Conservation (phyloP, 116 monocot species). For the Zostera marina region DNA sequence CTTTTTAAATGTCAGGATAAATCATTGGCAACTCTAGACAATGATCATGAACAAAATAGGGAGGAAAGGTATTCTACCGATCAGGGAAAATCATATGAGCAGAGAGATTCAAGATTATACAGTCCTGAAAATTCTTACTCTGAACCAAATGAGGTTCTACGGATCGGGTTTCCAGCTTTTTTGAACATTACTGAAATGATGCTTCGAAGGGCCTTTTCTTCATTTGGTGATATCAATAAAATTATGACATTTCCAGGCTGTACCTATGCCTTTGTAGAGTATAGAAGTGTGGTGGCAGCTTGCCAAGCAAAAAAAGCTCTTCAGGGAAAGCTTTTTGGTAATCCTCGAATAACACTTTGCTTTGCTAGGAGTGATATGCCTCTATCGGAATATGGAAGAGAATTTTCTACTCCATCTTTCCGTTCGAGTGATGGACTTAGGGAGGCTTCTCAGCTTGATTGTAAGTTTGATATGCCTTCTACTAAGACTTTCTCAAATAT, state of each 20-base stretch:
- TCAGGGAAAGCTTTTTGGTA: conserved; percentile 76
- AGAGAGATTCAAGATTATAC: conserved; percentile 30
- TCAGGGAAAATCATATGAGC: conserved; percentile 20
- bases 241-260: conserved; percentile 75
- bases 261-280: conserved; percentile 76
- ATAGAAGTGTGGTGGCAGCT: conserved; percentile 48
- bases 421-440: conserved; percentile 10
- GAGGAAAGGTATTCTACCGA: conserved; percentile 24
- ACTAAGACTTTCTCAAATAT: conserved; percentile 21
- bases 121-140: conserved; percentile 46
- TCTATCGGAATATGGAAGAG: conserved; percentile 30
- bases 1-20: conserved; percentile 52
- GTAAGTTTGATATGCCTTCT: conserved; percentile 29
- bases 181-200: conserved; percentile 51
- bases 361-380: conserved; percentile 59
- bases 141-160: conserved; percentile 84
- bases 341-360: conserved; percentile 64
- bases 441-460: conserved; percentile 23
- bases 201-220: conserved; percentile 65
- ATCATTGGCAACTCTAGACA: conserved; percentile 33
- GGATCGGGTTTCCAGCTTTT: conserved; percentile 81
- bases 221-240: conserved; percentile 78
- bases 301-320: conserved; percentile 91
- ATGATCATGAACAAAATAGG: conserved; percentile 24
- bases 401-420: conserved; percentile 6